Base-by-base conservation (phyloP, 331 rosid species). In the Arachis monticola region DNA sequence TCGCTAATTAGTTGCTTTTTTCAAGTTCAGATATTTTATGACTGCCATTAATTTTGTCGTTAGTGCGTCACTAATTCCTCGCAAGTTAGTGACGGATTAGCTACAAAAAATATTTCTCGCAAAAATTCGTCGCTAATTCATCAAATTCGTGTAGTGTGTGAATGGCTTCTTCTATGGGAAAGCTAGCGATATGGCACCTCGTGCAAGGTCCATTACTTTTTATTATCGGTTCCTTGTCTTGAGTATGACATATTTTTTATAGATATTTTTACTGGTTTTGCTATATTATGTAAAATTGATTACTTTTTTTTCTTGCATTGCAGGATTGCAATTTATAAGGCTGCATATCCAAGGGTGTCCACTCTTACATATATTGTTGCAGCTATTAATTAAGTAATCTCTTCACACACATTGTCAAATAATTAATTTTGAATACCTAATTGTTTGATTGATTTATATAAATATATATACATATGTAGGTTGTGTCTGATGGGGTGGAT, bases 271-370 rank as follows among this genome's bases (percentile, higher is more conserved):
- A 17, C 22, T 17, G 22, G 22, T 17, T 17, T 17, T 17, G 22
- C 22, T 17, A 17, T 17, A 17, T 17, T 17, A 17, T 17, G 22
- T 17, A 17, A 17, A 17, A 17, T 17, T 17, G 22, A 17, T 17
- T 17, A 17, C 22, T 17, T 17, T 17, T 17, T 17, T 17, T 60
- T 60, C 46, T 0, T 45, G 17, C 61, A 13, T 74, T 57, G 69
- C 91, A 93, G 97, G 86, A 92, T 92, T 82, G 93, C 93, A 14
- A 86, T 92, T 11, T 92, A 95, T 72, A 95, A 95, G 74, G 97
- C 97, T 66, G 78, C 86, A 42, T 95, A 85, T 85, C 93, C 97
- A 68, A 83, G 90, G 0, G 88, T 81, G 38, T 89, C 83, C 67
- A 92, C 91, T 66, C 31, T 85, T 27, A 65, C 93, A 8, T 97